phyloP scores from a whole-genome alignment of 2,329 filamentous ascomycete genomes.

The Aspergillus uvarum region DNA sequence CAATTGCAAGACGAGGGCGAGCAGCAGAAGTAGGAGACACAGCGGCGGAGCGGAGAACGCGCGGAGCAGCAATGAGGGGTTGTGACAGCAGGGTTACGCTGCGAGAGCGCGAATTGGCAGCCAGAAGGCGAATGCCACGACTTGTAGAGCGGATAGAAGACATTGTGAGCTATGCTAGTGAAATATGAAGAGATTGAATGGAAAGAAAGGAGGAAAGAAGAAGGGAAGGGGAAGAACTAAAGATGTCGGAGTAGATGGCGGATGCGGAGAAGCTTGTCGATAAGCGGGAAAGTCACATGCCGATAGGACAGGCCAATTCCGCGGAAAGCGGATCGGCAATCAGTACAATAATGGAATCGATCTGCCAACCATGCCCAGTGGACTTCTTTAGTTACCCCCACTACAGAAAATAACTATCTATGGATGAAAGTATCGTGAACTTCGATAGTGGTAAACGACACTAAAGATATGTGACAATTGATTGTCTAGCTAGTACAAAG shows the following conservation, averaged over 20 bases:
- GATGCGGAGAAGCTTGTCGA: not conserved
- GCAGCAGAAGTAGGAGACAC: conserved; percentile 12
- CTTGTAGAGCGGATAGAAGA: conserved; percentile 31
- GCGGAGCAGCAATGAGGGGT: conserved; percentile 29
- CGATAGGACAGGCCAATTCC: not conserved
- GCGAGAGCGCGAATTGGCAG: conserved; percentile 26
- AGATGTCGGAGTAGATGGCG: not conserved
- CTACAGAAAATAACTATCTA: too few species aligned
- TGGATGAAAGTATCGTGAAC: too few species aligned
- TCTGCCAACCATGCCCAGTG: too few species aligned
- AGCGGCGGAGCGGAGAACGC: conserved; percentile 23
- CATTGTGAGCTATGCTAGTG: conserved; percentile 25
- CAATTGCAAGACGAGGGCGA: conserved; percentile 9
- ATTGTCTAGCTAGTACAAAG: too few species aligned
- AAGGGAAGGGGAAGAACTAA: not conserved
- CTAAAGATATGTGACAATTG: too few species aligned
- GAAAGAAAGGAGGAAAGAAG: not conserved
- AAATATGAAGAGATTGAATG: conserved; percentile 12
- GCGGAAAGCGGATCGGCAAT: not conserved
- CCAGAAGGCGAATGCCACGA: conserved; percentile 32
- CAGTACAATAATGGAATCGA: too few species aligned
- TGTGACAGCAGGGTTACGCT: conserved; percentile 30
- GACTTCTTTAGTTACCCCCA: too few species aligned
- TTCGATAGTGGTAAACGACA: too few species aligned
- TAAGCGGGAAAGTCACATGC: not conserved